These are phyloP conservation scores for Populus alba DNA, from an alignment of 345 rosid species.

Conservation along the genomic window DNA sequence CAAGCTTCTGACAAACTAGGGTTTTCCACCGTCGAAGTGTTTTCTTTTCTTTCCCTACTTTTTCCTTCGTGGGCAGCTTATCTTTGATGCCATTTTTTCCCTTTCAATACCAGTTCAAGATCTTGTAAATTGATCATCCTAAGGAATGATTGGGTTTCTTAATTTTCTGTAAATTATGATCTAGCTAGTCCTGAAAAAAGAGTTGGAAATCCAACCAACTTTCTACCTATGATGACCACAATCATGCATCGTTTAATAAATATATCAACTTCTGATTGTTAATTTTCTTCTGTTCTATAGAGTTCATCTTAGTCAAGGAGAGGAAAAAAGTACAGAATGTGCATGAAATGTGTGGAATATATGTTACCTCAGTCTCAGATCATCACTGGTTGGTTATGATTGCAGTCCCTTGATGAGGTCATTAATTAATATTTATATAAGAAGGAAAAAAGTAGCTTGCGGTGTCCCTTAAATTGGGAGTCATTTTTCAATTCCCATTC, in stretches of 20 bases:
- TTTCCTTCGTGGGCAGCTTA: no score
- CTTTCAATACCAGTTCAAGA: background rate
- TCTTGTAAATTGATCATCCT: background rate
- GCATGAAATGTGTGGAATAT: background rate
- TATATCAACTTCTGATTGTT: background rate
- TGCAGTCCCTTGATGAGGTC: background rate
- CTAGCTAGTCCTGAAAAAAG: background rate
- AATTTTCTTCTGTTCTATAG: background rate
- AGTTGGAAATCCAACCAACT: background rate
- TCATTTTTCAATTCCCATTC: background rate
- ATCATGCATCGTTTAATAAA: background rate
- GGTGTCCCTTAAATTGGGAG: background rate
- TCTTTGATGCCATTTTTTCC: background rate
- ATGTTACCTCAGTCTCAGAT: background rate
- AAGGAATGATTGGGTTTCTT: background rate
- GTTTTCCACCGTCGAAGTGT: background rate
- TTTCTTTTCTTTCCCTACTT: background rate
- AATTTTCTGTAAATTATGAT: background rate
- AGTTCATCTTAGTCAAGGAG: background rate
- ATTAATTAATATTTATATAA: background rate
- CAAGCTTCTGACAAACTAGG: conserved; percentile 1
- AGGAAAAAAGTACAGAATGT: background rate
- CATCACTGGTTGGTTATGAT: background rate
- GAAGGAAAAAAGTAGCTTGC: background rate
- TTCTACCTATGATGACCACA: background rate